These are phyloP conservation scores for Exophiala dermatitidis DNA, from an alignment of 2,329 filamentous ascomycete species.

Conservation along the genomic window DNA sequence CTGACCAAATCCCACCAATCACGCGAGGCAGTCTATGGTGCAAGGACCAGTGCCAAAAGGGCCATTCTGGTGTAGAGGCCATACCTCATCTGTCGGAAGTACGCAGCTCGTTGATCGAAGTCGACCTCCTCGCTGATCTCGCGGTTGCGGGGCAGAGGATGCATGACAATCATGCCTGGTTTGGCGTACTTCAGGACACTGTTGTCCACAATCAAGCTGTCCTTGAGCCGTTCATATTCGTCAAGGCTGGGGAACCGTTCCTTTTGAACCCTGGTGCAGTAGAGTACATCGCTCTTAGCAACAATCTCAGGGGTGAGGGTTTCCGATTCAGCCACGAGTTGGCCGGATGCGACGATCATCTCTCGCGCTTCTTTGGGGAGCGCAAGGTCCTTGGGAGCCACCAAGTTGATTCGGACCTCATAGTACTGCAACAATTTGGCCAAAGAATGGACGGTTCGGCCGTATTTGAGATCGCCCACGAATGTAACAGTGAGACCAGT, in stretches of 20 bases:
- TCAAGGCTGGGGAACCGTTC: slow-evolving; percentile 79
- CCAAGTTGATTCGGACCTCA: slow-evolving; percentile 87
- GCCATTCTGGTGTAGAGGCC: slow-evolving; percentile 98
- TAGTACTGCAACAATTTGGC: slow-evolving; percentile 93
- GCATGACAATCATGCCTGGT: slow-evolving; percentile 87
- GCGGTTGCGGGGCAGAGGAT: slow-evolving; percentile 86
- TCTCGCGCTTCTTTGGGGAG: slow-evolving; percentile 70
- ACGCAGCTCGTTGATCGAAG: slow-evolving; percentile 91
- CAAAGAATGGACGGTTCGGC: slow-evolving; percentile 89
- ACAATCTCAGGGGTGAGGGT: slow-evolving; percentile 81
- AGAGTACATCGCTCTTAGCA: slow-evolving; percentile 79
- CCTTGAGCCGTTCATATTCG: slow-evolving; percentile 81
- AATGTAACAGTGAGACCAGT: slow-evolving; percentile 95
- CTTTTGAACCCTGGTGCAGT: slow-evolving; percentile 95
- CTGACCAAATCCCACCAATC: neutral
- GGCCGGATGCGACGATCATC: slow-evolving; percentile 63
- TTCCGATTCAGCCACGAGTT: slow-evolving; percentile 68
- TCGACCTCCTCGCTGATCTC: slow-evolving; percentile 95
- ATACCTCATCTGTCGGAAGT: slow-evolving; percentile 98
- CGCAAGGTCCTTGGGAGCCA: slow-evolving; percentile 69
- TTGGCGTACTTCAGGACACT: slow-evolving; percentile 85
- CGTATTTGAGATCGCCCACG: slow-evolving; percentile 84
- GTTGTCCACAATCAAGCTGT: slow-evolving; percentile 84
- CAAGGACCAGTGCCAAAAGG: slow-evolving; percentile 86
- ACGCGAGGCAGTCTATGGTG: slow-evolving; percentile 23